Conservation (phyloP, 164 flowering plant genomes). For the Paratinospora sagittata region DNA sequence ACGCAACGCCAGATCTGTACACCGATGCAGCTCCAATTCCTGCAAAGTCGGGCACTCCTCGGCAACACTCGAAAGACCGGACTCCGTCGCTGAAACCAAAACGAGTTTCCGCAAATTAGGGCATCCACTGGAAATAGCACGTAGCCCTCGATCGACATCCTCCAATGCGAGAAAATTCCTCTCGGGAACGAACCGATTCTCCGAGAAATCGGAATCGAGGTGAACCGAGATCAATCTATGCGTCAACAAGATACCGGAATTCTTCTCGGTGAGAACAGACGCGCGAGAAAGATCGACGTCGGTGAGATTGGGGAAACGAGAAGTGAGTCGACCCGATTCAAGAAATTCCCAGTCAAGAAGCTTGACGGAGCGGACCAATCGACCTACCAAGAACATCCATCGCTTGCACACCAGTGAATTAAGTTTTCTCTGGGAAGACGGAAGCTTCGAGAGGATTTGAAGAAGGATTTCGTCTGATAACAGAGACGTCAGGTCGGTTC, state of each 20-base stretch:
- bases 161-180: conserved; percentile 31
- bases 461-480: conserved; percentile 56
- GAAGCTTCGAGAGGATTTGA: conserved; percentile 47
- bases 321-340: conserved; percentile 49
- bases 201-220: conserved; percentile 30
- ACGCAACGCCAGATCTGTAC: conserved; percentile 52
- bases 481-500: conserved; percentile 40
- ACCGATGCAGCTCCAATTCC: conserved; percentile 77
- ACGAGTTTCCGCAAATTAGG: conserved; percentile 63
- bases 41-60: conserved; percentile 68
- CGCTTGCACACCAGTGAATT: conserved; percentile 73
- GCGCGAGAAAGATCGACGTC: conserved; percentile 37
- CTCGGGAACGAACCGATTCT: conserved; percentile 19
- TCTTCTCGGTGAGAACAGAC: conserved; percentile 23
- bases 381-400: conserved; percentile 65
- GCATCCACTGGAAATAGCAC: conserved; percentile 50
- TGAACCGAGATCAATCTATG: conserved; percentile 33
- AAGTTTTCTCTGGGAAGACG: conserved; percentile 36
- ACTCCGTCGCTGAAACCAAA: conserved; percentile 50
- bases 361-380: conserved; percentile 49
- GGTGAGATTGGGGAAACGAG: conserved; percentile 61
- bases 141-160: conserved; percentile 51
- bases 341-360: conserved; percentile 70
- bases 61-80: conserved; percentile 59
- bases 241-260: conserved; percentile 31